Conservation (phyloP, 2,329 filamentous ascomycete genomes). For the Mycosphaerella sp. region DNA sequence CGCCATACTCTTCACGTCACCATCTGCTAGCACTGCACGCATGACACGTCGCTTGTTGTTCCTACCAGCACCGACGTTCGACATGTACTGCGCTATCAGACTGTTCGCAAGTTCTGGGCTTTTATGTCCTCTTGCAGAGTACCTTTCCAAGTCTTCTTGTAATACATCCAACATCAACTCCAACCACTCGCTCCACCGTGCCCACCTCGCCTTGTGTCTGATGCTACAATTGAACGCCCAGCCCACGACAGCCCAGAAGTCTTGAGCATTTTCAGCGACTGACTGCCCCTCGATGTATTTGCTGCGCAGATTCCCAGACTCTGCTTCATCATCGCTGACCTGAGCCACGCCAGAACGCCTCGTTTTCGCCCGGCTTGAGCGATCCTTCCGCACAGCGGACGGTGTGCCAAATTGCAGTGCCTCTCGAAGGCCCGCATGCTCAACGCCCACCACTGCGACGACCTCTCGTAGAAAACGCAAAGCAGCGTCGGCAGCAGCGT, state of each 20-base stretch:
- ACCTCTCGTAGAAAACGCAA: slow-evolving; percentile 65
- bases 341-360: slow-evolving; percentile 7
- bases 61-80: slow-evolving; percentile 34
- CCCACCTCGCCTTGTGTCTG: slow-evolving; percentile 67
- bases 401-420: slow-evolving; percentile 61
- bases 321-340: slow-evolving; percentile 27
- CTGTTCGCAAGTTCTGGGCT: slow-evolving; percentile 39
- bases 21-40: slow-evolving; percentile 63
- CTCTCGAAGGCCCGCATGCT: slow-evolving; percentile 61
- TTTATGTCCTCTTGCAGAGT: slow-evolving; percentile 33
- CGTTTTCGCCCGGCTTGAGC: slow-evolving; percentile 19
- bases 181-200: slow-evolving; percentile 73
- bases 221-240: slow-evolving; percentile 93
- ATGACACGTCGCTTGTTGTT: slow-evolving; percentile 51
- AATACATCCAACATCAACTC: slow-evolving; percentile 72
- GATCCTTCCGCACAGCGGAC: neutral
- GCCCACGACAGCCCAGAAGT: slow-evolving; percentile 83
- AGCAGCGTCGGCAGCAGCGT: slow-evolving; percentile 59
- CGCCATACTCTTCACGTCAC: slow-evolving; percentile 45
- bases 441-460: slow-evolving; percentile 58
- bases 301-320: slow-evolving; percentile 51
- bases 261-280: slow-evolving; percentile 68
- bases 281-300: slow-evolving; percentile 59
- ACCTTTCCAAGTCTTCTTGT: slow-evolving; percentile 61
- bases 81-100: slow-evolving; percentile 57